phyloP scores from a whole-genome alignment of 1,284 basidiomycete genomes.

The Trametes versicolor region DNA sequence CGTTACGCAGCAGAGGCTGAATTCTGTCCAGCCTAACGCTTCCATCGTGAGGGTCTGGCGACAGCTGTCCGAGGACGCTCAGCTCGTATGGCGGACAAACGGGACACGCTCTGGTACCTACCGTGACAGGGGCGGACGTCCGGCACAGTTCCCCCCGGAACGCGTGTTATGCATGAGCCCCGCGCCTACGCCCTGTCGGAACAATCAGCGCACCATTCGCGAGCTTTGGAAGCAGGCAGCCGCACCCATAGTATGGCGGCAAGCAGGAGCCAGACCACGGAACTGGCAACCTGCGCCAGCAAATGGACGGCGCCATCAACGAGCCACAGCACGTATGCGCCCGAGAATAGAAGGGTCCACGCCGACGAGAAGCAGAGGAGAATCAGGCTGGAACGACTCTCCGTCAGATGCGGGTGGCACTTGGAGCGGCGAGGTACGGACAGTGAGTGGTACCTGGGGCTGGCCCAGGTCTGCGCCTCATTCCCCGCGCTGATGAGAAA shows the following conservation, averaged over 20 bases:
- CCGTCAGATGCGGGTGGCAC: conserved; percentile 29
- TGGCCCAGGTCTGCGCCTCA: conserved; percentile 67
- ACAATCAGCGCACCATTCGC: conserved; percentile 7
- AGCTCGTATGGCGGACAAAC: conserved; percentile 23
- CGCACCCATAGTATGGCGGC: conserved; percentile 74
- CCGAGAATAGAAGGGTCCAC: conserved; percentile 77
- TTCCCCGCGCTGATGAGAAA: conserved; percentile 75
- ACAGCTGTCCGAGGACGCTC: conserved; percentile 55
- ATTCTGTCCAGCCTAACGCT: conserved; percentile 78
- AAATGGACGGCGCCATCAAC: conserved; percentile 70
- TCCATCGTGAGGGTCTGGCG: conserved; percentile 76
- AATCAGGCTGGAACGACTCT: conserved; percentile 51
- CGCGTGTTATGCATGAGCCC: conserved; percentile 73
- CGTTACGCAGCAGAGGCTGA: conserved; percentile 70
- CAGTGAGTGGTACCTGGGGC: conserved; percentile 70
- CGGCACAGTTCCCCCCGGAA: conserved; percentile 64
- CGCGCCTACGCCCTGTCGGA: conserved; percentile 65
- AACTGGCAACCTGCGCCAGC: conserved; percentile 78
- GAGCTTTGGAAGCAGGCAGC: conserved; percentile 7
- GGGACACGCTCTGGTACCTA: conserved; percentile 34
- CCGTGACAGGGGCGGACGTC: conserved; percentile 62
- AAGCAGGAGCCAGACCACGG: conserved; percentile 74
- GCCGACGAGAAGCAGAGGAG: conserved; percentile 71
- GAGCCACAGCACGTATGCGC: conserved; percentile 75
- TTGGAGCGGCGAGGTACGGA: conserved; percentile 48